These are phyloP conservation scores for Nidula microcarpa DNA, from an alignment of 768 basidiomycete species.

Conservation along the genomic window DNA sequence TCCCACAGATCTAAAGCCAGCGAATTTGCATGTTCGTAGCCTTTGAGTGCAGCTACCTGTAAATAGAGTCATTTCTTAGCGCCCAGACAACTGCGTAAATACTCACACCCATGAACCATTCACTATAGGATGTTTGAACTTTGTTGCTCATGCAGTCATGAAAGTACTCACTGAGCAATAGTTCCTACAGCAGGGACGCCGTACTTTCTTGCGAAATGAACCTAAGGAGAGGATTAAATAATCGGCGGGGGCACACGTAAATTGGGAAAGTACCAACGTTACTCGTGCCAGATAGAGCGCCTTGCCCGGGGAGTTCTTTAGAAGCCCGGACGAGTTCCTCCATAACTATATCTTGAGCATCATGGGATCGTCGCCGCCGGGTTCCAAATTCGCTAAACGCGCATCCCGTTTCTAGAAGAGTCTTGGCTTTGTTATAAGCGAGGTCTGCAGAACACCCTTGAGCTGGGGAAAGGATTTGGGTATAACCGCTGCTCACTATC, in stretches of 20 bases:
- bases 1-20: slow-evolving; percentile 87
- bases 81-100: background rate
- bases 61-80: background rate
- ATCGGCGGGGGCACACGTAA: background rate
- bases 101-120: slow-evolving; percentile 91
- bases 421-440: slow-evolving; percentile 69
- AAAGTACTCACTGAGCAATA: slow-evolving; percentile 71
- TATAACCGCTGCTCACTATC: slow-evolving; percentile 41
- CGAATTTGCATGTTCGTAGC: slow-evolving; percentile 76
- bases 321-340: slow-evolving; percentile 63
- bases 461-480: too few relatives aligned
- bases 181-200: slow-evolving; percentile 69
- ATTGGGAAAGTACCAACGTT: slow-evolving; percentile 56
- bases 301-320: slow-evolving; percentile 41
- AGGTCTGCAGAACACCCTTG: slow-evolving; percentile 39
- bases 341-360: slow-evolving; percentile 77
- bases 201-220: slow-evolving; percentile 81
- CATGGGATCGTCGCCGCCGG: slow-evolving; percentile 70
- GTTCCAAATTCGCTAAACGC: slow-evolving; percentile 86
- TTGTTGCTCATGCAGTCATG: background rate
- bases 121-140: slow-evolving; percentile 35
- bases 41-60: slow-evolving; percentile 78
- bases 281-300: slow-evolving; percentile 78
- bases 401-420: slow-evolving; percentile 62
- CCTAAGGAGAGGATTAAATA: slow-evolving; percentile 36